Base-by-base conservation (phyloP, 2,329 filamentous ascomycete species). In the Microsporum ferrugineum region DNA sequence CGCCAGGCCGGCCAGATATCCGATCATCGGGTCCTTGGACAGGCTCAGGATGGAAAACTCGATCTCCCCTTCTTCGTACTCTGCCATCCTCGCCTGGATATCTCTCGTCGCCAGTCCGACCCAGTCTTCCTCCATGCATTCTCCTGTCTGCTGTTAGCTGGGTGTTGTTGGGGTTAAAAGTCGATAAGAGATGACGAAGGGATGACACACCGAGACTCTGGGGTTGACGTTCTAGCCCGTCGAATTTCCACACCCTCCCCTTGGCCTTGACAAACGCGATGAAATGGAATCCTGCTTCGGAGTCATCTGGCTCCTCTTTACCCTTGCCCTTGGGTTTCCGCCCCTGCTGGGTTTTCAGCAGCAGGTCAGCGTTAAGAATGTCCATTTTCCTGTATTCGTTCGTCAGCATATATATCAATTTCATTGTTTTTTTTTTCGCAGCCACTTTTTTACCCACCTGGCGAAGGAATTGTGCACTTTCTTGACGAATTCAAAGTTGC, bases 391-490 rank as follows among this genome's bases (percentile, higher is more conserved):
- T 55, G 31, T 36, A 29, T 10, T 7, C 17, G 23, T 23, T 31
- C 23, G 45, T 49, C 27, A 29, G 29, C 31, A 14, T 59, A 17
- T 17, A 45, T 23, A 23, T 3, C n/a, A 12, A 12, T 7, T 49
- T 10, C 39, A 23, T 23, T 43, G n/a, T 43, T 5, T 23, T 49
- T 23, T 49, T 23, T 23, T 23, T 23, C 17, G 1, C 17, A 23
- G 17, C 1, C 17, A 23, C 1, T 23, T 23, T 23, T 23, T 23
- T 23, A 47, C 75, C 68, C 77, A 81, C 83, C 85, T 79, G 17
- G 89, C 88, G 68, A 95, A 95, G 0, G 89, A 91, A 71, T 97
- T 97, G 73, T 97, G 94, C 36, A 89, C 85, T 34, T 79, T 80
- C 65, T 91, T 88, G 59, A 97, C 86, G 71, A 88, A 89, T 7